Base-by-base conservation (phyloP, 768 basidiomycete genomes). In the Rhodosporidiobolus odoratus region DNA sequence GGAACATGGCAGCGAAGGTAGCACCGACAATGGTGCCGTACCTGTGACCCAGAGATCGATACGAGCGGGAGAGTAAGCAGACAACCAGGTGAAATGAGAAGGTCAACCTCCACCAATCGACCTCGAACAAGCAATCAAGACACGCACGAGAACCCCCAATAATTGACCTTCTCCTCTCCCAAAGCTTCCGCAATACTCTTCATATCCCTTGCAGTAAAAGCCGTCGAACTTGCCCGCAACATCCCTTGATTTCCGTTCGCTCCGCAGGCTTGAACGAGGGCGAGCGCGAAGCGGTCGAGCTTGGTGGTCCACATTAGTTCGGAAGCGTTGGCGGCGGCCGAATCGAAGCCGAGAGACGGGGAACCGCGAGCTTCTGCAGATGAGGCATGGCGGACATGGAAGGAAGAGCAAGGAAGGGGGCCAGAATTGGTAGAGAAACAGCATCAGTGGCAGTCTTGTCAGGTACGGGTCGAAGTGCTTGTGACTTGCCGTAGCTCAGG, bases 21-120 rank as follows among this genome's bases (percentile, higher is more conserved):
- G 71, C 65, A 64, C 75, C 76, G 10, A 77, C 60, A n/a, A 72
- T 66, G 4, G 76, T 77, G 8, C 76, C 76, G 53, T 76, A 74
- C 45, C 69, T 72, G 62, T 27, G 16, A 30, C 4, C 16, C 23
- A 27, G 41, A 32, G 43, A 41, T 19, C 4, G 35, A 37, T 32
- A 47, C 37, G 40, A 38, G 21, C 25, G 23, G 15, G 9, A 45
- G 27, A 16, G 34, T 10, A n/a, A n/a, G n/a, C n/a, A n/a, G n/a
- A n/a, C n/a, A n/a, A n/a, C n/a, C n/a, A n/a, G n/a, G n/a, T n/a
- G n/a, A 32, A 9, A 30, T 32, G 27, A 15, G 52, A 53, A 15
- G 1, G 13, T 43, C 32, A 53, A 53, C n/a, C n/a, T n/a, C n/a
- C n/a, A n/a, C n/a, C n/a, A n/a, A n/a, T n/a, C n/a, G 30, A 53